Base-by-base conservation (phyloP, 225 moss, liverwort and hornwort genomes). In the Pseudisothecium myosuroides region DNA sequence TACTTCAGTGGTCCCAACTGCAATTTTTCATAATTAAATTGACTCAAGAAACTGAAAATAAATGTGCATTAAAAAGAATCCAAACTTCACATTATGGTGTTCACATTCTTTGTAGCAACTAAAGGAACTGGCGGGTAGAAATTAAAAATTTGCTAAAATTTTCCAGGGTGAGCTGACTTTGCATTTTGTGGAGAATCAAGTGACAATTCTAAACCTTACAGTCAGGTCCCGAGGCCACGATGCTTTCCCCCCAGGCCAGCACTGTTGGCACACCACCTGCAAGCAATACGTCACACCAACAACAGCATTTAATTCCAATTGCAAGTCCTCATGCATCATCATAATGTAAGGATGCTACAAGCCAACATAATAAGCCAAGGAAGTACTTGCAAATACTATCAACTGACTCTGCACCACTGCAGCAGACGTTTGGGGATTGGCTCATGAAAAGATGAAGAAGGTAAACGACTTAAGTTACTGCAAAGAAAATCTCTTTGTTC, bases 211-310 rank as follows among this genome's bases (percentile, higher is more conserved):
- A 11, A 17, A 96, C 97, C 98, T 98, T 98, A 87, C 97, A 96
- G 81, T 98, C 95, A 0, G 96, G 96, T 39, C 98, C 98, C 1
- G 97, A 91, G 17, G 89, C 95, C 9, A 94, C 92, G 31, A 98
- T 95, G 88, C 94, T 93, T 83, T 93, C 91, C 6, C 98, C 98
- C 98, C 96, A 98, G 1, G 95, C 95, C 10, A 98, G 86, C 45
- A 93, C 92, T 41, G 95, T 89, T 49, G 97, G 98, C 87, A 97
- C 95, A 60, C 96, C 94, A 59, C 96, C 98, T 98, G 92, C 39
- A 71, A 24, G 4, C 34, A 50, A 83, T 47, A 6, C 0, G 11
- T 63, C 6, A 36, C 60, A 55, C 62, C 85, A 89, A 43, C 60
- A 74, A 7, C 72, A 55, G 4, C 71, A 82, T 83, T 88, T 41